A percentile compares a stretch with the other conserved stretches of the same genome.
Conservation (phyloP, 805 yeast species). For the Dipodascus geniculatus region DNA sequence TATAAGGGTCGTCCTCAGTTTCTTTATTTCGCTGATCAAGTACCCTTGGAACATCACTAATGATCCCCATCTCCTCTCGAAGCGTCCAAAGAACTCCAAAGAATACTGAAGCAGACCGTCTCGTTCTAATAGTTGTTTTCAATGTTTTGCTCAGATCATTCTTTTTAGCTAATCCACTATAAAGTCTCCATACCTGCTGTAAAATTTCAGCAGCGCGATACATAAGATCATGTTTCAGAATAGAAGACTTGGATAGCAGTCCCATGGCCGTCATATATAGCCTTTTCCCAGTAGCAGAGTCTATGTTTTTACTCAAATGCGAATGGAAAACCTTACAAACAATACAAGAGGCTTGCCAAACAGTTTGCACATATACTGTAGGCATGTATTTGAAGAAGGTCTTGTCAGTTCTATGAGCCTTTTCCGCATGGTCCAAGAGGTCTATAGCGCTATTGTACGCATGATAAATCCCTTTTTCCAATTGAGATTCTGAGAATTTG, state of each 20-base stretch:
- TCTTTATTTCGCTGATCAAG: conserved; percentile 14
- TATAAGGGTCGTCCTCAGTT: not conserved
- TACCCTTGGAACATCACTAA: conserved; percentile 25
- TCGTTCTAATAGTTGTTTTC: conserved; percentile 44
- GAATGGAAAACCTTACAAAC: conserved; percentile 73
- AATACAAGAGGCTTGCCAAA: conserved; percentile 89
- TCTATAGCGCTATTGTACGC: conserved; percentile 73
- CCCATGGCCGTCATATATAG: conserved; percentile 28
- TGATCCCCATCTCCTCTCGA: conserved; percentile 79
- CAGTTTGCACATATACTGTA: conserved; percentile 55
- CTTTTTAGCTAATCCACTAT: conserved; percentile 37
- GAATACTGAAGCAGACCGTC: conserved; percentile 88
- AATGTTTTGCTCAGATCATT: conserved; percentile 8
- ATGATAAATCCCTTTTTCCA: conserved; percentile 60
- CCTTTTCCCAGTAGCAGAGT: conserved; percentile 57
- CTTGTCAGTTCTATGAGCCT: conserved; percentile 51
- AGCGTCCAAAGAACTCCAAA: conserved; percentile 82
- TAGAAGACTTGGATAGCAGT: conserved; percentile 66
- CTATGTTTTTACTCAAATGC: conserved; percentile 52
- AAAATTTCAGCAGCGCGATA: conserved; percentile 88
- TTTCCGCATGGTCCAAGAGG: conserved; percentile 52
- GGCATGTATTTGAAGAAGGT: conserved; percentile 70
- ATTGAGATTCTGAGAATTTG: conserved; percentile 37
- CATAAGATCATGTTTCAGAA: conserved; percentile 84
- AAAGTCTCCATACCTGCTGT: conserved; percentile 87